phyloP scores from a whole-genome alignment of 2,329 filamentous ascomycete genomes.

The Arthroderma sp. region DNA sequence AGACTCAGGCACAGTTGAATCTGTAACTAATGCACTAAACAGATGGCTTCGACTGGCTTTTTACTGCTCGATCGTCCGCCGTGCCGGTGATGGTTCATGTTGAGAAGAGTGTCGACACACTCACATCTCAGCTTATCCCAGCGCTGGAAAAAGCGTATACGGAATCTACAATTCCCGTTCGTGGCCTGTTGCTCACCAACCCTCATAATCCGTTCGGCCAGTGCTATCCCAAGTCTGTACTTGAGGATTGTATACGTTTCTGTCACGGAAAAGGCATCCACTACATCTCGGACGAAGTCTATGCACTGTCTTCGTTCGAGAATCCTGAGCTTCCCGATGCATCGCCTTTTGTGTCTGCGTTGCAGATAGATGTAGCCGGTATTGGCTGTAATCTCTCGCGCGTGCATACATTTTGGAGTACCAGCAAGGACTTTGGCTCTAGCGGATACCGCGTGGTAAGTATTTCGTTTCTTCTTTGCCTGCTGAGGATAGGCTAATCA shows the following conservation, averaged over 20 bases:
- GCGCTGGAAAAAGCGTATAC: background rate
- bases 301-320: slow-evolving; percentile 42
- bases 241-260: slow-evolving; percentile 17
- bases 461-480: background rate
- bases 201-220: background rate
- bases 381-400: slow-evolving; percentile 37
- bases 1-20: background rate
- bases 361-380: slow-evolving; percentile 33
- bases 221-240: background rate
- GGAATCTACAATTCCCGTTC: background rate
- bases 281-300: slow-evolving; percentile 48
- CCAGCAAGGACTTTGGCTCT: slow-evolving; percentile 44
- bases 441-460: slow-evolving; percentile 40
- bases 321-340: slow-evolving; percentile 26
- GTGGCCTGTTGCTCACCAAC: background rate
- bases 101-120: background rate
- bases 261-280: slow-evolving; percentile 42
- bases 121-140: background rate
- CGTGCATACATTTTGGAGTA: slow-evolving; percentile 41
- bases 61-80: background rate
- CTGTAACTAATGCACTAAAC: background rate
- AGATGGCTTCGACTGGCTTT: slow-evolving; percentile 3
- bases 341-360: slow-evolving; percentile 34
- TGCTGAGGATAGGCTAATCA: background rate
- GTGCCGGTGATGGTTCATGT: background rate